Evolutionary conservation across 495 filamentous ascomycete genomes (phyloP).

Genomic region (Lepraria neglecta): DNA sequence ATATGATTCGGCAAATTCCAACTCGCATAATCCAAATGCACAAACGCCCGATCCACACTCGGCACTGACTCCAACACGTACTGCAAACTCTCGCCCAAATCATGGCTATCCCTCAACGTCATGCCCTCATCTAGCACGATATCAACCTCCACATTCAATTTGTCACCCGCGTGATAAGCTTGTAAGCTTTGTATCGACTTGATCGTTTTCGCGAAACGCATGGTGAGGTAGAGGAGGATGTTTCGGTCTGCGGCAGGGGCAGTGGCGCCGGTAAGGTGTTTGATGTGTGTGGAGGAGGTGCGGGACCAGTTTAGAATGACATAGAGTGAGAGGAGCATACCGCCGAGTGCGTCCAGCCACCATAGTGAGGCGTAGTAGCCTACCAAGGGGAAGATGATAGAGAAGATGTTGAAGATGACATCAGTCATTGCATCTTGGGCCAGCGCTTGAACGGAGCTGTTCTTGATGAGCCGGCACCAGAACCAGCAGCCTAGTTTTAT

Average conservation of each 20-base stretch:
- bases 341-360: slow-evolving; percentile 83
- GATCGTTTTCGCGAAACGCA: slow-evolving; percentile 88
- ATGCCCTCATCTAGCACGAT: slow-evolving; percentile 76
- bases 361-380: slow-evolving; percentile 71
- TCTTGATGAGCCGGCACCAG: slow-evolving; percentile 84
- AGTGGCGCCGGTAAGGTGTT: slow-evolving; percentile 73
- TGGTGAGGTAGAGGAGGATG: slow-evolving; percentile 81
- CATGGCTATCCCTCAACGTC: slow-evolving; percentile 77
- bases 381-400: slow-evolving; percentile 72
- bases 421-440: slow-evolving; percentile 62
- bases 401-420: slow-evolving; percentile 88
- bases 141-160: slow-evolving; percentile 79
- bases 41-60: slow-evolving; percentile 61
- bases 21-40: slow-evolving; percentile 75
- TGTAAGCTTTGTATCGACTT: slow-evolving; percentile 81
- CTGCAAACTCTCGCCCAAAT: slow-evolving; percentile 80
- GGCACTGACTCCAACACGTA: slow-evolving; percentile 88
- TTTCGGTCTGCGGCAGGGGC: slow-evolving; percentile 76
- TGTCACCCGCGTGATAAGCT: slow-evolving; percentile 85
- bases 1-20: slow-evolving; percentile 84
- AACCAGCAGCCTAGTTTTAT: slow-evolving; percentile 82
- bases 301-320: slow-evolving; percentile 82
- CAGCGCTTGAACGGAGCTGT: slow-evolving; percentile 81
- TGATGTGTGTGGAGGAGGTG: slow-evolving; percentile 72
- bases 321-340: slow-evolving; percentile 69